Evolutionary conservation across 2,329 filamentous ascomycete genomes (phyloP).

Genomic region (Fusarium penzigii): DNA sequence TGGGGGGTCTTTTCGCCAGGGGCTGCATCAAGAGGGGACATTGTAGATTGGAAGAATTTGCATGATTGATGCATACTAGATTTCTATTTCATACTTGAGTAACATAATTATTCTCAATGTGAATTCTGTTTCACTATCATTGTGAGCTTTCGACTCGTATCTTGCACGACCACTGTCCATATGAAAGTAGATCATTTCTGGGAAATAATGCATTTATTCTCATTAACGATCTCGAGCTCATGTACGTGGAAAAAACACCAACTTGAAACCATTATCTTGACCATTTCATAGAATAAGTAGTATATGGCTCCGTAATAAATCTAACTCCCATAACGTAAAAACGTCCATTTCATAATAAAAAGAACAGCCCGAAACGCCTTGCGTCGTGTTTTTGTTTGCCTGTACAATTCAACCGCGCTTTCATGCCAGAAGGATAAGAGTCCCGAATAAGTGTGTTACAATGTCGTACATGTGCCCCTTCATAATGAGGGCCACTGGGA

Average conservation of each 20-base stretch:
- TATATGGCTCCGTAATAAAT: conserved; percentile 8
- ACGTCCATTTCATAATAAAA: conserved; percentile 2
- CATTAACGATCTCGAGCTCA: too few species aligned
- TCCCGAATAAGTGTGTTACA: conserved; percentile 14
- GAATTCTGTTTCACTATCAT: too few species aligned
- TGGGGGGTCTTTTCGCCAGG: background rate
- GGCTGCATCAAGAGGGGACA: too few species aligned
- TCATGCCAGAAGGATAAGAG: background rate
- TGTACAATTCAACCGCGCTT: conserved; percentile 2
- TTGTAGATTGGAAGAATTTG: too few species aligned
- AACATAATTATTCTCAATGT: too few species aligned
- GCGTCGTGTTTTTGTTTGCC: conserved; percentile 16
- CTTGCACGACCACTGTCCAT: too few species aligned
- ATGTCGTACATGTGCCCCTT: conserved; percentile 9
- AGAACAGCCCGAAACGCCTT: conserved; percentile 19
- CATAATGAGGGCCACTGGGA: conserved; percentile 4
- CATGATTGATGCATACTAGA: too few species aligned
- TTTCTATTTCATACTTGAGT: too few species aligned
- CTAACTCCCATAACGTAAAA: conserved; percentile 13
- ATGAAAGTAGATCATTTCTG: too few species aligned
- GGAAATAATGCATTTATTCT: too few species aligned
- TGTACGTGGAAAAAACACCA: background rate
- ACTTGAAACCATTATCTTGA: background rate
- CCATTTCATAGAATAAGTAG: background rate
- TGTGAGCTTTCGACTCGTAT: too few species aligned